Conservation (phyloP, 202 grass and related monocot genomes). For the Musa balbisiana region DNA sequence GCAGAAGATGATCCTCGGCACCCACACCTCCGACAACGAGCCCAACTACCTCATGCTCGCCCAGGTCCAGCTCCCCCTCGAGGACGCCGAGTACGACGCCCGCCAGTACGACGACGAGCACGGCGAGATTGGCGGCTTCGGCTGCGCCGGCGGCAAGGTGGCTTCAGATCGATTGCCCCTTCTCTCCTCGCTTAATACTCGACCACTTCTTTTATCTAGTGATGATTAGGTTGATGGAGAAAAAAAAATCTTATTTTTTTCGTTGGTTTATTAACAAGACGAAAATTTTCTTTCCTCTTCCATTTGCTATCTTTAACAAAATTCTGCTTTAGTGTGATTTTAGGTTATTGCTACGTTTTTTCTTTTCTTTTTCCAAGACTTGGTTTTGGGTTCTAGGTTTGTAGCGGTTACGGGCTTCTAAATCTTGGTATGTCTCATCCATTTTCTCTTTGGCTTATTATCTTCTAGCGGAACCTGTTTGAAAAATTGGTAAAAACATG, state of each 20-base stretch:
- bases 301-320: background rate
- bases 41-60: constrained; percentile 97
- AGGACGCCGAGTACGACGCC: constrained; percentile 84
- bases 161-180: background rate
- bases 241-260: background rate
- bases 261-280: background rate
- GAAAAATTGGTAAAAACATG: too few relatives aligned
- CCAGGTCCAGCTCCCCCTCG: constrained; percentile 82
- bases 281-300: background rate
- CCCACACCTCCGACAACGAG: constrained; percentile 98
- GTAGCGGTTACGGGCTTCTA: too few relatives aligned
- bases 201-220: background rate
- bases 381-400: too few relatives aligned
- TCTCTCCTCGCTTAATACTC: background rate
- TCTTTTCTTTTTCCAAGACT: too few relatives aligned
- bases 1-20: constrained; percentile 95
- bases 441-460: too few relatives aligned
- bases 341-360: too few relatives aligned
- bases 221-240: background rate
- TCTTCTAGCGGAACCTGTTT: too few relatives aligned
- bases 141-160: constrained; percentile 65
- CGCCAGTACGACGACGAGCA: constrained; percentile 90
- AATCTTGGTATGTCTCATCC: too few relatives aligned
- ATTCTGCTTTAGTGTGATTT: too few relatives aligned
- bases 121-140: constrained; percentile 78